These are phyloP conservation scores for Miscanthus lutarioriparius DNA, from an alignment of 176 grass and related monocot species.

Conservation along the genomic window DNA sequence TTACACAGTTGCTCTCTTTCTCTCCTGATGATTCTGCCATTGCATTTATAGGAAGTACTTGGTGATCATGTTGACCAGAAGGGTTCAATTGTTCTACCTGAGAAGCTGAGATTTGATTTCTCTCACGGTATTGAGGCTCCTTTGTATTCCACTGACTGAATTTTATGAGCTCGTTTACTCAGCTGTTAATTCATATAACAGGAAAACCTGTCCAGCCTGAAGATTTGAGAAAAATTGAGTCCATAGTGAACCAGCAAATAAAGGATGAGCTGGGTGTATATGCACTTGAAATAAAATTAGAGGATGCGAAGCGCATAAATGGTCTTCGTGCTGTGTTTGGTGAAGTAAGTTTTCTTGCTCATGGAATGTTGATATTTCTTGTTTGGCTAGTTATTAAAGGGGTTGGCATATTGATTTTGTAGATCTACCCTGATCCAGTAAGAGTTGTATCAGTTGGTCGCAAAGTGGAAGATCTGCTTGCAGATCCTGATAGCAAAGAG, in stretches of 20 bases:
- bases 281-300: conserved; percentile 70
- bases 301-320: conserved; percentile 67
- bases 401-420: background rate
- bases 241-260: conserved; percentile 94
- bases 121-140: conserved; percentile 75
- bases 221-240: conserved; percentile 93
- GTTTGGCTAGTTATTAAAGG: background rate
- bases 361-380: background rate
- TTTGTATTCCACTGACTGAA: conserved; percentile 6
- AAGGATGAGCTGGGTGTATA: conserved; percentile 78
- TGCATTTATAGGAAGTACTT: conserved; percentile 79
- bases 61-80: conserved; percentile 98
- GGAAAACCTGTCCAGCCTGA: conserved; percentile 92
- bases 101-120: conserved; percentile 98
- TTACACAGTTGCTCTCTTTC: background rate
- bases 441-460: conserved; percentile 87
- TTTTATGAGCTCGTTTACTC: conserved; percentile 1
- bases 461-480: conserved; percentile 76
- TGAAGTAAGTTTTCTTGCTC: conserved; percentile 53
- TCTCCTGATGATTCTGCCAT: conserved; percentile 6
- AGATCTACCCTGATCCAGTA: conserved; percentile 92
- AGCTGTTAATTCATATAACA: conserved; percentile 45
- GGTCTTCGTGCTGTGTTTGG: conserved; percentile 89
- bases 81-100: conserved; percentile 97
- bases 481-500: conserved; percentile 72